phyloP scores from a whole-genome alignment of 176 grass and related monocot species.

The sorghum (Sorghum bicolor) region Sorghum_bicolor_NCBIv3 NC_012871.2:64513501-64514000 shows the following conservation, averaged over 20 bases:
- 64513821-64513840: background rate
- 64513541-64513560: slow-evolving; percentile 21
- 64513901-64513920: slow-evolving; percentile 87
- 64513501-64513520: slow-evolving; percentile 21
- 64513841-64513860: background rate
- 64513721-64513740: background rate
- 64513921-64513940: slow-evolving; percentile 84
- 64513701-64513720: background rate
- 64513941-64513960: slow-evolving; percentile 96
- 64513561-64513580: slow-evolving; percentile 80
- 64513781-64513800: background rate
- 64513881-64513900: slow-evolving; percentile 20
- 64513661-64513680: background rate
- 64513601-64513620: slow-evolving; percentile 97
- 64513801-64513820: background rate
- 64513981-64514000: slow-evolving; percentile 12
- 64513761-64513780: slow-evolving; percentile 1
- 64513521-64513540: slow-evolving; percentile 2
- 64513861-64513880: slow-evolving; percentile 22
- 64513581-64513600: slow-evolving; percentile 88
- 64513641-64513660: slow-evolving; percentile 52
- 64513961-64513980: slow-evolving; percentile 83
- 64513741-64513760: background rate
- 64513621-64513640: slow-evolving; percentile 92
- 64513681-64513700: background rate